Evolutionary conservation across 345 rosid species (phyloP).

Genomic region (Lenwebbia sp.): DNA sequence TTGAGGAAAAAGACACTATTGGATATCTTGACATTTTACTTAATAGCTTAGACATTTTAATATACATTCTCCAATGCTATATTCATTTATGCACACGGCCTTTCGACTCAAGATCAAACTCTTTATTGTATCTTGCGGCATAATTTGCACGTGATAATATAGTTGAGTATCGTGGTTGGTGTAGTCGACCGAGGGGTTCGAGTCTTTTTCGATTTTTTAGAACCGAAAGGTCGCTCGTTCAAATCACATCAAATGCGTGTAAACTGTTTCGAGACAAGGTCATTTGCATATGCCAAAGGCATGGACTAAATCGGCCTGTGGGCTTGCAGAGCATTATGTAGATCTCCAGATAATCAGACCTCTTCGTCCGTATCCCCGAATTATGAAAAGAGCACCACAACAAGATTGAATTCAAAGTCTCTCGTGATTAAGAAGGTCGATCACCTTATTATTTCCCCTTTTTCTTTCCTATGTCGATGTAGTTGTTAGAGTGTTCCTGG

Average conservation of each 20-base stretch:
- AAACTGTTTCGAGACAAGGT: accelerated
- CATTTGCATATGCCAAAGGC: not conserved
- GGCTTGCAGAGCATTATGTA: not conserved
- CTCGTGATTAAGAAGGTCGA: not conserved
- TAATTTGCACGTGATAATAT: too few relatives aligned
- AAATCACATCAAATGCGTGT: too few relatives aligned
- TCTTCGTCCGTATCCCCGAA: not conserved
- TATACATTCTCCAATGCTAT: too few relatives aligned
- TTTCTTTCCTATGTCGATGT: not conserved
- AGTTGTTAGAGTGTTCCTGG: too few relatives aligned
- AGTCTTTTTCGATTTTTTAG: not conserved
- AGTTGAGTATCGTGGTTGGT: not conserved
- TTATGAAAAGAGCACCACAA: not conserved
- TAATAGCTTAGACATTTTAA: too few relatives aligned
- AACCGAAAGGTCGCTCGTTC: too few relatives aligned
- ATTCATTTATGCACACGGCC: too few relatives aligned
- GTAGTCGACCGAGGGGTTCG: not conserved
- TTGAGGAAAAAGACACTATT: accelerated
- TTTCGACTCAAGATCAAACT: too few relatives aligned
- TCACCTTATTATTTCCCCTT: not conserved
- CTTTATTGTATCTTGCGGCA: too few relatives aligned
- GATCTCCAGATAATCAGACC: accelerated
- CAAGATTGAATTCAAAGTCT: not conserved
- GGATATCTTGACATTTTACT: not conserved
- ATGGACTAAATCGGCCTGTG: accelerated